Conservation (phyloP, 352 stramenopile genomes). For the Phytopythium mirpurense region DNA sequence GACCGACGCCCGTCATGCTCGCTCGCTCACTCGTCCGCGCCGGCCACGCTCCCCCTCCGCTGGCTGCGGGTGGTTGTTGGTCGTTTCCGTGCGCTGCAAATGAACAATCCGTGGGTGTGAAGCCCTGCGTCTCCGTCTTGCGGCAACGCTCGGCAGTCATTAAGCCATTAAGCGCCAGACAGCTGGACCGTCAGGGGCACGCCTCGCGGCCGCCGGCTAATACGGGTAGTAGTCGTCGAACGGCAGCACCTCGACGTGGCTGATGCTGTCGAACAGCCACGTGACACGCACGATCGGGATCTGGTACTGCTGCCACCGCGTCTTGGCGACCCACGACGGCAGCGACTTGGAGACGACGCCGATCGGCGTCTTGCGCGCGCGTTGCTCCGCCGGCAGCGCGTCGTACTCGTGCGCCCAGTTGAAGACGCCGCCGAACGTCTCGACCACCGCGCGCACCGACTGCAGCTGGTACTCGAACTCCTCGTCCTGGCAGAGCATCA, state of each 20-base stretch:
- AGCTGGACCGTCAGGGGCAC: too few relatives aligned
- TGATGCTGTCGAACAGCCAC: slow-evolving; percentile 88
- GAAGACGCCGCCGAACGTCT: slow-evolving; percentile 63
- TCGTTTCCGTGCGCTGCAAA: not conserved
- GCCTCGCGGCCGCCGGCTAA: too few relatives aligned
- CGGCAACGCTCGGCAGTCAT: not conserved
- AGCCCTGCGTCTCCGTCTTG: not conserved
- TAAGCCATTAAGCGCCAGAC: too few relatives aligned
- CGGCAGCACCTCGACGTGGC: slow-evolving; percentile 70
- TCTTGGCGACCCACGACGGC: slow-evolving; percentile 36
- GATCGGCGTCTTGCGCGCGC: slow-evolving; percentile 33
- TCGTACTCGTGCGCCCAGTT: slow-evolving; percentile 24
- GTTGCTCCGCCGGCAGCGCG: slow-evolving; percentile 16
- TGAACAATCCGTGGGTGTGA: not conserved
- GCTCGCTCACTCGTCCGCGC: not conserved
- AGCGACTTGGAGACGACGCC: slow-evolving; percentile 75
- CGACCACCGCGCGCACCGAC: slow-evolving; percentile 49
- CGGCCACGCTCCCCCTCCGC: not conserved
- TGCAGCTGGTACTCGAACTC: slow-evolving; percentile 77
- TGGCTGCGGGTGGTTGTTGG: not conserved
- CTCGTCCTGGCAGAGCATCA: slow-evolving; percentile 56
- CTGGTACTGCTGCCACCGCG: slow-evolving; percentile 55
- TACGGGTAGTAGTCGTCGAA: slow-evolving; percentile 88
- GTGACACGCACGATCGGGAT: slow-evolving; percentile 84
- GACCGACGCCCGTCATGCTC: not conserved